phyloP scores from a whole-genome alignment of 1,284 basidiomycete species.

The Ustilago lituana region DNA sequence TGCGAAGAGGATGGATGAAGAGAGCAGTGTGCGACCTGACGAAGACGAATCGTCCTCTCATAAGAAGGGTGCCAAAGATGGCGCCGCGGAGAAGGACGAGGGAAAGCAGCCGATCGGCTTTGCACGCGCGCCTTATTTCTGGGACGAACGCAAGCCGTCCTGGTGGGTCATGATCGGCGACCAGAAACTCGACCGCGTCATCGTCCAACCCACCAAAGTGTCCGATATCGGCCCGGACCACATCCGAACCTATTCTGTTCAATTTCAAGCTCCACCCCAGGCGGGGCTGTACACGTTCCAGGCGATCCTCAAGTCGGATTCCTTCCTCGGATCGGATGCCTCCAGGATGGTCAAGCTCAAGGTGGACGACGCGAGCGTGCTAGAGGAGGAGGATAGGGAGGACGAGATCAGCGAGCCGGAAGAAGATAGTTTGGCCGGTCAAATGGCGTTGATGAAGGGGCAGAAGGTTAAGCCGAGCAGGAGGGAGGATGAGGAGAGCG shows the following conservation, averaged over 20 bases:
- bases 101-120: slow-evolving; percentile 72
- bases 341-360: slow-evolving; percentile 67
- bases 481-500: slow-evolving; percentile 69
- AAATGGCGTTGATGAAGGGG: slow-evolving; percentile 98
- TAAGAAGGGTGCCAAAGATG: slow-evolving; percentile 4
- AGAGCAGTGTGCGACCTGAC: slow-evolving; percentile 59
- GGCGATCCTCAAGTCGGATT: slow-evolving; percentile 84
- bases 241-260: slow-evolving; percentile 84
- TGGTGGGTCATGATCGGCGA: slow-evolving; percentile 79
- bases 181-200: slow-evolving; percentile 85
- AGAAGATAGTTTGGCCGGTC: slow-evolving; percentile 80
- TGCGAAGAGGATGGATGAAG: slow-evolving; percentile 67
- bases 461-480: slow-evolving; percentile 79
- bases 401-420: slow-evolving; percentile 67
- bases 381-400: slow-evolving; percentile 49
- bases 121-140: slow-evolving; percentile 89
- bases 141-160: slow-evolving; percentile 60
- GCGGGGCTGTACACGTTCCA: slow-evolving; percentile 90
- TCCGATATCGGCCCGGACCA: slow-evolving; percentile 73
- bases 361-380: slow-evolving; percentile 77
- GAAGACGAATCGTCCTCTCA: slow-evolving; percentile 33
- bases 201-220: slow-evolving; percentile 88
- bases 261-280: slow-evolving; percentile 92
- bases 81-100: slow-evolving; percentile 56
- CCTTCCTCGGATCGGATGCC: slow-evolving; percentile 82